A percentile compares a stretch with the other conserved stretches of the same genome.
These are phyloP conservation scores for Serendipita indica DNA, from an alignment of 768 basidiomycete genomes.

Conservation along the genomic window DNA sequence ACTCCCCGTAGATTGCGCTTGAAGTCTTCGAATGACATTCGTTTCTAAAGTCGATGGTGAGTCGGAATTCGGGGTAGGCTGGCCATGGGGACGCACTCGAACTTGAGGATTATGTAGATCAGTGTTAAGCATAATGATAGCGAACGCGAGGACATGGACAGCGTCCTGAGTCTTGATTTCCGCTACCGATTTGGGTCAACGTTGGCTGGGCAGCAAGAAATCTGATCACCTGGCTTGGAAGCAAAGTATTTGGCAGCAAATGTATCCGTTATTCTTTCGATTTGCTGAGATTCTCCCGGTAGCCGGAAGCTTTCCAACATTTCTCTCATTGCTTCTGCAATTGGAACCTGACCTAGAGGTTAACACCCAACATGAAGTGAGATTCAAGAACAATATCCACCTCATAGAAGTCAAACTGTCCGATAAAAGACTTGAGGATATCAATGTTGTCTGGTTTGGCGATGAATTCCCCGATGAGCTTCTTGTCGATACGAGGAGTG, in stretches of 20 bases:
- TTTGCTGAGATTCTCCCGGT: conserved; percentile 92
- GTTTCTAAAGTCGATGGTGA: conserved; percentile 44
- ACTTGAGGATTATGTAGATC: conserved; percentile 93
- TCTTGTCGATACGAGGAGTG: conserved; percentile 78
- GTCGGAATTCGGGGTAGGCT: conserved; percentile 10
- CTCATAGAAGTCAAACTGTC: conserved; percentile 75
- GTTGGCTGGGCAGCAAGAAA: neutral
- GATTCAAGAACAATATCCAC: conserved; percentile 31
- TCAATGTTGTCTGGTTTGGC: conserved; percentile 79
- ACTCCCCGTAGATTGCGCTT: conserved; percentile 82
- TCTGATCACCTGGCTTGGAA: conserved; percentile 51
- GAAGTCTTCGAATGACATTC: conserved; percentile 94
- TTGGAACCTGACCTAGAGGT: conserved; percentile 64
- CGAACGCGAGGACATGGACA: conserved; percentile 85
- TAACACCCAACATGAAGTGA: neutral
- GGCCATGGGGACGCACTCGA: conserved; percentile 37
- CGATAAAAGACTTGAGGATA: conserved; percentile 73
- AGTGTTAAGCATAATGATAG: conserved; percentile 96
- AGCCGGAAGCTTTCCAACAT: conserved; percentile 85
- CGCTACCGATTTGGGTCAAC: conserved; percentile 28
- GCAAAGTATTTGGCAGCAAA: conserved; percentile 89
- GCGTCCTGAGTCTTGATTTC: conserved; percentile 88
- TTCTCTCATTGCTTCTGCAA: conserved; percentile 93
- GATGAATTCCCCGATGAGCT: conserved; percentile 82
- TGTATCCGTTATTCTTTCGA: conserved; percentile 81